These are phyloP conservation scores for Pythium periplocum DNA, from an alignment of 352 stramenopile genomes.

Conservation along the genomic window DNA sequence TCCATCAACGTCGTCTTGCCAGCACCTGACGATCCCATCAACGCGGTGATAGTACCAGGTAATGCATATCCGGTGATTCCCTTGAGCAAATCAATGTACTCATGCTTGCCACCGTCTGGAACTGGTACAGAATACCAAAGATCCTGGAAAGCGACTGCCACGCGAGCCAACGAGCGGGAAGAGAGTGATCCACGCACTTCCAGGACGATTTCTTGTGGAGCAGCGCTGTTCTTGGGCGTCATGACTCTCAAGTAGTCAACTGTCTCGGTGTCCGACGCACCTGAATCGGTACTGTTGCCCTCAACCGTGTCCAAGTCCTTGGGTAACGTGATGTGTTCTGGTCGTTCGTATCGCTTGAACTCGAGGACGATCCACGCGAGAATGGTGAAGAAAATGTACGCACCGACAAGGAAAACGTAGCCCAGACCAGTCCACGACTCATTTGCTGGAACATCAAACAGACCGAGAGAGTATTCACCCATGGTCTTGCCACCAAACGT, in stretches of 20 bases:
- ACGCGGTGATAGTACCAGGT: conserved; percentile 55
- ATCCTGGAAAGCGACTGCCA: conserved; percentile 51
- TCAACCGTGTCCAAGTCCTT: conserved; percentile 14
- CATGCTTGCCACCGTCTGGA: conserved; percentile 23
- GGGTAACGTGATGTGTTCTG: conserved; percentile 34
- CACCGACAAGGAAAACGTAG: conserved; percentile 36
- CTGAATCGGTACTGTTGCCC: neutral
- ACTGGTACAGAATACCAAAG: conserved; percentile 52
- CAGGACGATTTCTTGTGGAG: conserved; percentile 20
- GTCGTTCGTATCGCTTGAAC: conserved; percentile 54
- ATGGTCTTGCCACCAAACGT: conserved; percentile 24
- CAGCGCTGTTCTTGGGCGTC: conserved; percentile 13
- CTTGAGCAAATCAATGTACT: conserved; percentile 45
- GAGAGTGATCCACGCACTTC: conserved; percentile 16
- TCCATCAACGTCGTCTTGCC: conserved; percentile 95
- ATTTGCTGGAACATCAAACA: conserved; percentile 40
- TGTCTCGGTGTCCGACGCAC: neutral
- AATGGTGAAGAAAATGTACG: conserved; percentile 55
- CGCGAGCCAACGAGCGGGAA: conserved; percentile 25
- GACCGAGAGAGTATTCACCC: conserved; percentile 38
- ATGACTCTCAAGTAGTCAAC: conserved; percentile 20
- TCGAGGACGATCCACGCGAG: conserved; percentile 45
- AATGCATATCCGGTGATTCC: conserved; percentile 47
- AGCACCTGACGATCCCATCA: conserved; percentile 71
- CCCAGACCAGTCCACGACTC: conserved; percentile 39